A percentile compares a stretch with the other conserved stretches of the same genome.
Evolutionary conservation across 805 yeast genomes (phyloP).

Genomic region (Barnettozyma botsteinii): DNA sequence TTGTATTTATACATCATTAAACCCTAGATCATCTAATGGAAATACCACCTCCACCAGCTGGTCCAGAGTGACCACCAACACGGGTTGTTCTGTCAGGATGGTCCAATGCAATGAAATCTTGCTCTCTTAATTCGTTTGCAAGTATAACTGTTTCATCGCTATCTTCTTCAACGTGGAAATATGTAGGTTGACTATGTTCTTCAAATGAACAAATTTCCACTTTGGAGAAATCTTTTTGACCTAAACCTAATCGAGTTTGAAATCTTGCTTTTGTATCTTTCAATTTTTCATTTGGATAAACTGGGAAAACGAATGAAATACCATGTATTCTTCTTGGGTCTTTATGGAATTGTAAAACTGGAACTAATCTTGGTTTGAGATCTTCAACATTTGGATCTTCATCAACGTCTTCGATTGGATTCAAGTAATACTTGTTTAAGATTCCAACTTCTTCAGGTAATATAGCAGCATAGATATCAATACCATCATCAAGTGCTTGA

Average conservation of each 20-base stretch:
- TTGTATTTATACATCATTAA: too few species aligned
- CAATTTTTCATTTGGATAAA: slow-evolving; percentile 62
- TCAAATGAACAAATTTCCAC: slow-evolving; percentile 44
- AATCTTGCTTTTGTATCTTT: slow-evolving; percentile 59
- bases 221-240: slow-evolving; percentile 74
- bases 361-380: slow-evolving; percentile 39
- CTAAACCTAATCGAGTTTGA: slow-evolving; percentile 64
- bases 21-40: slow-evolving; percentile 27
- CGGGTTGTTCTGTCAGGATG: slow-evolving; percentile 79
- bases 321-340: slow-evolving; percentile 66
- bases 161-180: slow-evolving; percentile 24
- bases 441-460: slow-evolving; percentile 36
- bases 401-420: slow-evolving; percentile 18
- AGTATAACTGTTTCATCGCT: slow-evolving; percentile 47
- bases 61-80: slow-evolving; percentile 42
- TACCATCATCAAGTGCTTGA: slow-evolving; percentile 32
- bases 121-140: slow-evolving; percentile 45
- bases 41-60: slow-evolving; percentile 38
- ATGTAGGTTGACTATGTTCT: slow-evolving; percentile 31
- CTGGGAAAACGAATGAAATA: slow-evolving; percentile 75
- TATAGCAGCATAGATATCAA: slow-evolving; percentile 40
- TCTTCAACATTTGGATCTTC: slow-evolving; percentile 11
- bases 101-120: slow-evolving; percentile 68
- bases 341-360: slow-evolving; percentile 74
- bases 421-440: slow-evolving; percentile 19